Evolutionary conservation across 345 rosid genomes (phyloP).

Genomic region (Eucalyptus brandiana): DNA sequence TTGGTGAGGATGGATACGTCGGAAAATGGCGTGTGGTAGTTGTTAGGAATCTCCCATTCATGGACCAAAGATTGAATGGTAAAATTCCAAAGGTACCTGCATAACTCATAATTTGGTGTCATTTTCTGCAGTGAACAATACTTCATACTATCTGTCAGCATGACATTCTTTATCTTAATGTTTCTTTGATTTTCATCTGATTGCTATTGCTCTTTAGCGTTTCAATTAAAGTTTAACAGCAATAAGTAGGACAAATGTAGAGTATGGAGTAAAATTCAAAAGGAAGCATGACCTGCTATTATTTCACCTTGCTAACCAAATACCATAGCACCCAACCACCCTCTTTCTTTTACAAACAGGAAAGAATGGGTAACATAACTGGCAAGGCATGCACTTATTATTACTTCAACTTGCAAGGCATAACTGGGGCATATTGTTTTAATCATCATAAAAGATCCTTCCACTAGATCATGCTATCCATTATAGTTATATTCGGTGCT

Average conservation of each 20-base stretch:
- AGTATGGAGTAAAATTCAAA: background rate
- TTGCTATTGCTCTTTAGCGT: background rate
- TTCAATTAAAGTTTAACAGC: background rate
- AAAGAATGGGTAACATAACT: background rate
- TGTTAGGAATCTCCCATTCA: constrained; percentile 73
- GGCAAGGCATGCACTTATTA: background rate
- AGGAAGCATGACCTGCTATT: background rate
- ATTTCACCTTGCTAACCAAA: background rate
- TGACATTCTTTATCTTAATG: background rate
- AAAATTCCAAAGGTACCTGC: constrained; percentile 87
- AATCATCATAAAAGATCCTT: background rate
- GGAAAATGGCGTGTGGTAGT: constrained; percentile 89
- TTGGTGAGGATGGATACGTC: constrained; percentile 40
- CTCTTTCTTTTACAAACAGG: background rate
- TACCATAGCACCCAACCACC: background rate
- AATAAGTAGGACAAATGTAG: background rate
- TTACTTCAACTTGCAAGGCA: background rate
- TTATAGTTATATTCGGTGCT: background rate
- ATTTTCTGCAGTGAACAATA: background rate
- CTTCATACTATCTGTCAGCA: background rate
- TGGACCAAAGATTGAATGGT: constrained; percentile 89
- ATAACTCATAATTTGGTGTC: background rate
- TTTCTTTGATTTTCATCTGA: background rate
- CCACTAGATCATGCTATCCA: background rate
- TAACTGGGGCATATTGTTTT: background rate